phyloP scores from a whole-genome alignment of 495 filamentous ascomycete species.

The Penicillium dipodomyicola region DNA sequence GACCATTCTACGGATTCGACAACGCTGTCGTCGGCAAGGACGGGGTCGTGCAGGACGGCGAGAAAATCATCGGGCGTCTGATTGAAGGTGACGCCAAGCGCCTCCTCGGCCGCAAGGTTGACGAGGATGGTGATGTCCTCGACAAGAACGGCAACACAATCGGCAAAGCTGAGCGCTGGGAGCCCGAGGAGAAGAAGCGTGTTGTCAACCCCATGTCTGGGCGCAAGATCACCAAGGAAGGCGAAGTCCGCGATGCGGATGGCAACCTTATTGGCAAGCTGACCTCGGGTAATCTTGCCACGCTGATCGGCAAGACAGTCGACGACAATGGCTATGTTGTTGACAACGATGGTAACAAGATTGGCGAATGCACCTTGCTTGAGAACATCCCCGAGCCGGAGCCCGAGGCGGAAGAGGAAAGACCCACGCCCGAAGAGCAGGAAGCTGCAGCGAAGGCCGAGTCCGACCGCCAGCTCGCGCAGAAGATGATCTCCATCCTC shows the following conservation, averaged over 20 bases:
- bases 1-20: slow-evolving; percentile 76
- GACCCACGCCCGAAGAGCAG: slow-evolving; percentile 45
- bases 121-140: slow-evolving; percentile 78
- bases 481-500: slow-evolving; percentile 72
- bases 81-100: slow-evolving; percentile 68
- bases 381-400: slow-evolving; percentile 64
- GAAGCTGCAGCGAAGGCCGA: slow-evolving; percentile 58
- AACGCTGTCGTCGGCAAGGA: slow-evolving; percentile 71
- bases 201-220: slow-evolving; percentile 69
- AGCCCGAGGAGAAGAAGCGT: slow-evolving; percentile 70
- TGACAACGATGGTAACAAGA: slow-evolving; percentile 74
- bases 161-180: slow-evolving; percentile 79
- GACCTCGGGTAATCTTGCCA: slow-evolving; percentile 67
- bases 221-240: slow-evolving; percentile 74
- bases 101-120: slow-evolving; percentile 71
- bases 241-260: slow-evolving; percentile 76
- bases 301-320: slow-evolving; percentile 73
- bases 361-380: slow-evolving; percentile 78
- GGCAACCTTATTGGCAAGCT: slow-evolving; percentile 79
- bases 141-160: slow-evolving; percentile 81
- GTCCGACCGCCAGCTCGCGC: slow-evolving; percentile 70
- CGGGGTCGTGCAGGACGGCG: slow-evolving; percentile 64
- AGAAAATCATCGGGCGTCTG: slow-evolving; percentile 70
- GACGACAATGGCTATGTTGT: slow-evolving; percentile 85
- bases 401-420: slow-evolving; percentile 33